phyloP scores from a whole-genome alignment of 1,284 basidiomycete genomes.

The Cryptococcus sp. region DNA sequence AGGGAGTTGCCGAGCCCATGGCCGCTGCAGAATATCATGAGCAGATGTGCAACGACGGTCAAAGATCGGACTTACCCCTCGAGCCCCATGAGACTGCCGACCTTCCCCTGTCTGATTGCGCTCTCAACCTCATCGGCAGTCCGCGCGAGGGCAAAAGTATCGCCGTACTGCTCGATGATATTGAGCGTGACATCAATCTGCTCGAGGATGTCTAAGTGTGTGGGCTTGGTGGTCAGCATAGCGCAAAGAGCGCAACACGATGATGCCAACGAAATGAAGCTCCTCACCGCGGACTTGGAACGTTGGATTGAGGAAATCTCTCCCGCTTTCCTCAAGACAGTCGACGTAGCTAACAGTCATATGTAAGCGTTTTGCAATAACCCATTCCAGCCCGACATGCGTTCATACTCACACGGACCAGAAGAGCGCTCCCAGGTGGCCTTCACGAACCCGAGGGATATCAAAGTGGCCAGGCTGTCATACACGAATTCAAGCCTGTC shows the following conservation, averaged over 20 bases:
- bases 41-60: no score
- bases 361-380: background rate
- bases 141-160: slow-evolving; percentile 68
- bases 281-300: slow-evolving; percentile 67
- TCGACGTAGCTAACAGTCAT: slow-evolving; percentile 19
- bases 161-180: slow-evolving; percentile 71
- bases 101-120: slow-evolving; percentile 66
- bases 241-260: no score
- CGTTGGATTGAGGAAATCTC: slow-evolving; percentile 68
- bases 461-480: slow-evolving; percentile 64
- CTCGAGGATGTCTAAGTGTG: slow-evolving; percentile 77
- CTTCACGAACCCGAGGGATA: slow-evolving; percentile 72
- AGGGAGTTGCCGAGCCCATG: slow-evolving; percentile 90
- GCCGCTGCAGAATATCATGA: slow-evolving; percentile 53
- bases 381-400: background rate
- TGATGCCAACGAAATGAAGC: slow-evolving; percentile 4
- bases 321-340: slow-evolving; percentile 52
- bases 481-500: background rate
- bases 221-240: background rate
- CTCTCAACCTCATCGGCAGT: slow-evolving; percentile 61
- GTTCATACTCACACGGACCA: slow-evolving; percentile 64
- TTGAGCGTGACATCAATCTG: slow-evolving; percentile 81
- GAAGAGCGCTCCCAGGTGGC: slow-evolving; percentile 83
- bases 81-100: slow-evolving; percentile 81
- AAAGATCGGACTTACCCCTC: slow-evolving; percentile 63